Base-by-base conservation (phyloP, 2,329 filamentous ascomycete genomes). In the Scedosporium boydii region DNA sequence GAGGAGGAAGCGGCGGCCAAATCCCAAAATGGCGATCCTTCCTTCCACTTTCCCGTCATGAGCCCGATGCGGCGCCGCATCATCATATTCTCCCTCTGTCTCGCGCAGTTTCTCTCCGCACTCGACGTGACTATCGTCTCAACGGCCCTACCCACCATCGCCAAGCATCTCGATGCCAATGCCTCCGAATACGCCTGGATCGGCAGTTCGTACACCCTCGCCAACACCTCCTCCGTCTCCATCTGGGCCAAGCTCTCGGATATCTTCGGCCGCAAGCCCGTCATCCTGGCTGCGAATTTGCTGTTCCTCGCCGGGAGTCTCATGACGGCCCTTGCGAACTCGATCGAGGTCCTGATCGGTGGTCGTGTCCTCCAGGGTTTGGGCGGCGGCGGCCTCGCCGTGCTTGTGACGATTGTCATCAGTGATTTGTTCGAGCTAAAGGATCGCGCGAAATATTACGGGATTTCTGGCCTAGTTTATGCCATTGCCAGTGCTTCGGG, bases 161-260 rank as follows among this genome's bases (percentile, higher is more conserved):
- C 81, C 6, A 5, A 27, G 2, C 70, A 72, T 2, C 77, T 87
- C 29, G 80, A 91, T 44, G 69, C 82, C 58, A 87, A 84, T 34
- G 83, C 82, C 16, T 77, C 83, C 1, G 87, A 87, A 6, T 93
- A 91, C 73, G 85, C 86, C 14, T 93, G 89, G 90, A 88, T 93
- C 64, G 89, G 89, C 1, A 86, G 82, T 29, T 84, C 89, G 0
- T 93, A 89, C 71, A 77, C 91, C 3, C 82, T 93, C 10, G 87
- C 86, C 16, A 85, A 85, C 68, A 86, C 88, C 0, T 86, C 88
- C 0, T 80, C 80, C 1, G 84, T 82, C 0, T 87, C 88, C 0
- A 82, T 61, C 0, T 91, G 88, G 66, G 88, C 88, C 55, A 88
- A 87, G 67, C 76, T 90, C 5, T 85, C 80, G 58, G 87, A 90